Conservation (phyloP, 2,329 filamentous ascomycete species). For the Polytolypa hystricis region DNA sequence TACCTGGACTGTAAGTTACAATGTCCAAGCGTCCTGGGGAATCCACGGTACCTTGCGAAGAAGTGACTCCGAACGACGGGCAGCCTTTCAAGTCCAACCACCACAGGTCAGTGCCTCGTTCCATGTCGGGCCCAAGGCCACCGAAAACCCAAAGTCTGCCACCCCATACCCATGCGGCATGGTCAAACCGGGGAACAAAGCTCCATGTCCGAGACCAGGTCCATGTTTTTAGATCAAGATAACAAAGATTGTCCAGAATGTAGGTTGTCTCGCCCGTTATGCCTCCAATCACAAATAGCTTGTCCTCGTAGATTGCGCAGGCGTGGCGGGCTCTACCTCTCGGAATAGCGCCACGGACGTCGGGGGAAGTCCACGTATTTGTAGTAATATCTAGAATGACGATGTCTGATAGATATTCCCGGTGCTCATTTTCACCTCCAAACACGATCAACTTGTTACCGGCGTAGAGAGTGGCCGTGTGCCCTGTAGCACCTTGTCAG, state of each 20-base stretch:
- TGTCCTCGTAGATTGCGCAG: constrained; percentile 89
- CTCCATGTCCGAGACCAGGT: constrained; percentile 96
- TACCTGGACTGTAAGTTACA: constrained; percentile 29
- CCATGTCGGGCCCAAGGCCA: constrained; percentile 89
- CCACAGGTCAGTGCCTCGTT: constrained; percentile 91
- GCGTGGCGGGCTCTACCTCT: constrained; percentile 88
- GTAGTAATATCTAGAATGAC: constrained; percentile 93
- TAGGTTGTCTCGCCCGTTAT: constrained; percentile 86
- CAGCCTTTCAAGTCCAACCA: constrained; percentile 92
- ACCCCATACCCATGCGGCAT: constrained; percentile 86
- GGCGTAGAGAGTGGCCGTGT: constrained; percentile 88
- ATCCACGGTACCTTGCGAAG: constrained; percentile 45
- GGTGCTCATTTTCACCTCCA: constrained; percentile 94
- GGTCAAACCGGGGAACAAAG: constrained; percentile 89
- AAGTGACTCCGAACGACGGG: constrained; percentile 67
- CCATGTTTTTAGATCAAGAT: constrained; percentile 91
- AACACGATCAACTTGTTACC: constrained; percentile 94
- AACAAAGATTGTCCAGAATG: constrained; percentile 92
- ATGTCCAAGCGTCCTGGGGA: constrained; percentile 22
- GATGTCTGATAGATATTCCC: constrained; percentile 87
- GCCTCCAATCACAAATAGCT: constrained; percentile 90
- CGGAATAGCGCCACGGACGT: constrained; percentile 72
- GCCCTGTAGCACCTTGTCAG: constrained; percentile 45
- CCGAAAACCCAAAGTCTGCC: constrained; percentile 95
- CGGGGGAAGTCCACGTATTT: constrained; percentile 88